These are phyloP conservation scores for Thelonectria olida DNA, from an alignment of 2,329 filamentous ascomycete species.

Conservation along the genomic window DNA sequence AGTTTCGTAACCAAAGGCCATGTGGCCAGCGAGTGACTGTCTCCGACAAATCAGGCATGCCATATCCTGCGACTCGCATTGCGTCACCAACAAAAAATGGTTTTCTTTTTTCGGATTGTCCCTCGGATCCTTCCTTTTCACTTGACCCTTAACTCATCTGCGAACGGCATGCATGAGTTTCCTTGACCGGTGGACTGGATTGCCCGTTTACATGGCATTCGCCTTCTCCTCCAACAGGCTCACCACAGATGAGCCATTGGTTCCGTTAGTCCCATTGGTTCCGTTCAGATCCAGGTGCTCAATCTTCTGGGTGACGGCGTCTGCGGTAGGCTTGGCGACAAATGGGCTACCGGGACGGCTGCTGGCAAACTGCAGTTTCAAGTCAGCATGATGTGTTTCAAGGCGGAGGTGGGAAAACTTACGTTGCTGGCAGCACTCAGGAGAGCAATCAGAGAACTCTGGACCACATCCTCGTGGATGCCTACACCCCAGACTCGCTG, in stretches of 20 bases:
- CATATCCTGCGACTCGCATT: not conserved
- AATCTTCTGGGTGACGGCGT: conserved; percentile 9
- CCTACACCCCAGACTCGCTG: conserved; percentile 90
- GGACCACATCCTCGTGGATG: conserved; percentile 91
- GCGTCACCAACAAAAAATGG: not conserved
- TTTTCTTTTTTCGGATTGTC: not conserved
- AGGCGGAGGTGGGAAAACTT: conserved; percentile 52
- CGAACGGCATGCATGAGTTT: not conserved
- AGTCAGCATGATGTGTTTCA: conserved; percentile 10
- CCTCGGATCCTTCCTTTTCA: not conserved
- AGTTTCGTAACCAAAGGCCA: not conserved
- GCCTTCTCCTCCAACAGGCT: conserved; percentile 35
- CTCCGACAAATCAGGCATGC: not conserved
- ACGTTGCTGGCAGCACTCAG: conserved; percentile 87
- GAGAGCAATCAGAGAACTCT: conserved; percentile 84
- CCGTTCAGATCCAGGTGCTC: conserved; percentile 23
- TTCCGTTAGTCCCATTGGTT: conserved; percentile 9
- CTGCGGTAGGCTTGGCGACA: conserved; percentile 63
- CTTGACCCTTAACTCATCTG: not conserved
- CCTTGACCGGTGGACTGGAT: not conserved
- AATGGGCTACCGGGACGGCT: conserved; percentile 74
- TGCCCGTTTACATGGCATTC: conserved; percentile 25
- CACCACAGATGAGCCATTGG: conserved; percentile 23
- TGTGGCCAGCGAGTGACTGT: not conserved
- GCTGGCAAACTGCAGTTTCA: conserved; percentile 70